Conservation (phyloP, 108 stramenopile genomes). For the Nitzschia palea region DNA sequence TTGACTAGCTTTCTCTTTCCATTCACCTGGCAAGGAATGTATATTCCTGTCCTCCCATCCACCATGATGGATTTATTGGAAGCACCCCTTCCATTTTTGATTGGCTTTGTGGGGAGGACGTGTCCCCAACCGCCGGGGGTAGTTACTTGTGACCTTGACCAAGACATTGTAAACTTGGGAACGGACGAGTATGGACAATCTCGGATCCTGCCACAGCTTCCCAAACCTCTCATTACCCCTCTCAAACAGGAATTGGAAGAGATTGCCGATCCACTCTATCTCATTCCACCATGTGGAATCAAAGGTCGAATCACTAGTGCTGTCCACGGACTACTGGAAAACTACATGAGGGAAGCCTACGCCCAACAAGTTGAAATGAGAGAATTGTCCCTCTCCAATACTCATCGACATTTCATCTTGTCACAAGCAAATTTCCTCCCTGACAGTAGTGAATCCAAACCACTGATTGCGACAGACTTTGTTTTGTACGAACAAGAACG, state of each 20-base stretch:
- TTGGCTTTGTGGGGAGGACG: constrained; percentile 58
- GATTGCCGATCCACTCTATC: constrained; percentile 26
- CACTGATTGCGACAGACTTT: neutral
- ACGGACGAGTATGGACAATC: constrained; percentile 23
- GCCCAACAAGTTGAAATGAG: constrained; percentile 9
- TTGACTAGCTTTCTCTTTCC: constrained; percentile 80
- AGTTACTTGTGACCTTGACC: constrained; percentile 78
- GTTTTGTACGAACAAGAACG: constrained; percentile 4
- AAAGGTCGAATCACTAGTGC: constrained; percentile 28
- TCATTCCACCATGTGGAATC: constrained; percentile 23
- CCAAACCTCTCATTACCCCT: constrained; percentile 52
- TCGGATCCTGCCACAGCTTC: constrained; percentile 45
- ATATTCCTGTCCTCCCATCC: constrained; percentile 76
- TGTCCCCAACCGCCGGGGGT: constrained; percentile 35
- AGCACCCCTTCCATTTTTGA: constrained; percentile 85
- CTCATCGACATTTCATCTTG: constrained; percentile 6
- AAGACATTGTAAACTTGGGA: constrained; percentile 73
- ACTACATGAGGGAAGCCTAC: constrained; percentile 24
- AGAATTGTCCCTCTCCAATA: neutral
- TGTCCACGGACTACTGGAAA: constrained; percentile 10
- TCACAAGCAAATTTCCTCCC: neutral
- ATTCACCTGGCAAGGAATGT: constrained; percentile 72
- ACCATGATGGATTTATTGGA: constrained; percentile 75
- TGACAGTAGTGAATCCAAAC: neutral
- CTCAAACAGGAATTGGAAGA: constrained; percentile 65